These are phyloP conservation scores for Microdochium nivale DNA, from an alignment of 2,329 filamentous ascomycete genomes.

Conservation along the genomic window DNA sequence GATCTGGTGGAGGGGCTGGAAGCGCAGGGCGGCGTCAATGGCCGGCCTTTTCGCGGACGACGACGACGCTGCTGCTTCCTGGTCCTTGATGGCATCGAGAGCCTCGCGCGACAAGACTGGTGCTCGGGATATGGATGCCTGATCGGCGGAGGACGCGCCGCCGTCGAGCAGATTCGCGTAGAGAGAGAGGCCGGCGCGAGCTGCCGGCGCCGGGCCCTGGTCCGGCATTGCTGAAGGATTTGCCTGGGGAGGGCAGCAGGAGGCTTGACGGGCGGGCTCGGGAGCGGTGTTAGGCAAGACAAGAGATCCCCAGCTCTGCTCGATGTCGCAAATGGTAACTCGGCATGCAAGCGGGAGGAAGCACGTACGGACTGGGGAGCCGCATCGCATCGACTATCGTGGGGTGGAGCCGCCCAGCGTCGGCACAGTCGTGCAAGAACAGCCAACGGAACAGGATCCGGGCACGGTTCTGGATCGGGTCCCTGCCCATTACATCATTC, in stretches of 20 bases:
- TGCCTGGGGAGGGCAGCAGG: not conserved
- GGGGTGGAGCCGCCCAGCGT: too few relatives aligned
- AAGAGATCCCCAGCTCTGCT: too few relatives aligned
- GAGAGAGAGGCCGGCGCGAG: conserved; percentile 54
- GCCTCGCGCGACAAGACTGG: conserved; percentile 63
- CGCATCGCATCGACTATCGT: too few relatives aligned
- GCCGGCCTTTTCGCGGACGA: conserved; percentile 49
- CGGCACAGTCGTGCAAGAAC: too few relatives aligned
- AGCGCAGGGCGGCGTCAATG: conserved; percentile 61
- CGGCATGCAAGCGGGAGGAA: too few relatives aligned
- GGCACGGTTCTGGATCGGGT: too few relatives aligned
- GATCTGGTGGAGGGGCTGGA: conserved; percentile 60
- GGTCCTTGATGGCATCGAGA: conserved; percentile 32
- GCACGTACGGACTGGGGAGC: too few relatives aligned
- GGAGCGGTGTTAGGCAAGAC: too few relatives aligned
- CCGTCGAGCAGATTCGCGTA: conserved; percentile 77
- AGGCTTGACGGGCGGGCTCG: too few relatives aligned
- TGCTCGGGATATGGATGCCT: conserved; percentile 65
- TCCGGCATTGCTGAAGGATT: not conserved
- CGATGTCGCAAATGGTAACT: too few relatives aligned
- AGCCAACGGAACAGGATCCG: too few relatives aligned
- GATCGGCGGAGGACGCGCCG: conserved; percentile 22
- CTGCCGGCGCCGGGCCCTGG: conserved; percentile 25
- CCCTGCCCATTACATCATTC: too few relatives aligned
- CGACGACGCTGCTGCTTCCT: conserved; percentile 41